Evolutionary conservation across 768 basidiomycete genomes (phyloP), one percentile per base, ranked within the genome.

Genomic region (Macrolepiota dolichaula): DNA sequence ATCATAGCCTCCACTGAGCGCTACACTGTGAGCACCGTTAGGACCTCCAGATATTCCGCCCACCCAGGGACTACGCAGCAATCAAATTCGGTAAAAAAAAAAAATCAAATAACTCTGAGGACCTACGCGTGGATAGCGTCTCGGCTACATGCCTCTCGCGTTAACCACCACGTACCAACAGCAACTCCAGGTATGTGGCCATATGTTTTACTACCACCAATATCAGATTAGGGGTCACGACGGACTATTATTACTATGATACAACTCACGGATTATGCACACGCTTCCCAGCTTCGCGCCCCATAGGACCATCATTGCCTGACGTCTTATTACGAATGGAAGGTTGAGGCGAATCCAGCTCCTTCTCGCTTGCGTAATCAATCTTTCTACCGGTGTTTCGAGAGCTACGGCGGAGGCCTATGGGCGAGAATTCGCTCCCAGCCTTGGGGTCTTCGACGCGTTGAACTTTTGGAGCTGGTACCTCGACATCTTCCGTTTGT

Each of bases 91-190:
- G 24, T 29, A 58, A 29, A 52, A 0, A 52, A 57, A 40, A 15
- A 15, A 22, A 24, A 59, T 1, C 27, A 51, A 53, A 42, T n/a
- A n/a, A n/a, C n/a, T n/a, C 29, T 32, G 19, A 6, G 19, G 2
- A 77, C 91, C 69, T 72, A 94, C 92, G 92, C 93, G 66, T 96
- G 94, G 61, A 96, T 77, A 6, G 94, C 81, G 70, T 92, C 94
- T 1, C 70, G 74, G 52, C 91, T 91, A 65, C 93, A 95, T 10
- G 66, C 84, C 59, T 74, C 79, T 76, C 93, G 78, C 4, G 79
- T 83, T 58, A 84, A 81, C 92, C 93, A 97, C 87, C 90, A 92
- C 25, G 86, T 86, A 2, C 93, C 94, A 15, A 94, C 85, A 25
- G 80, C 78, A 19, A 96, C 72, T 2, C 84, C 92, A 5, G 93